Evolutionary conservation across 2,329 filamentous ascomycete species (phyloP).

Genomic region (Aspergillus caelatus): DNA sequence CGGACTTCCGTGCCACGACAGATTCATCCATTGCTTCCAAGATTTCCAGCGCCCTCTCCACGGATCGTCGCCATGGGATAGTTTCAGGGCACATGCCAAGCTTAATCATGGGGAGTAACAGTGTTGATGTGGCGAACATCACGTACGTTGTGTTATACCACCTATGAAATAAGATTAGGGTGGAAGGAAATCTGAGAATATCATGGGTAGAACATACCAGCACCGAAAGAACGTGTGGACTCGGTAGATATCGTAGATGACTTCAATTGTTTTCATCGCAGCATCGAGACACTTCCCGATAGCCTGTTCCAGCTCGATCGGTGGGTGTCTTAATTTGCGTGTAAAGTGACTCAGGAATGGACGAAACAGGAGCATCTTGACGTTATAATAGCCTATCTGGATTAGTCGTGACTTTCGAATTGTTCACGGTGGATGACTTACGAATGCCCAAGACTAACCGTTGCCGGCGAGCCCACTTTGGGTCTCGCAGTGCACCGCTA

Average conservation of each 20-base stretch:
- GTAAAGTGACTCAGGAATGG: slow-evolving; percentile 38
- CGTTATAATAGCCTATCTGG: slow-evolving; percentile 41
- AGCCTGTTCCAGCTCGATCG: slow-evolving; percentile 31
- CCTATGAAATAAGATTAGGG: slow-evolving; percentile 24
- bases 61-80: slow-evolving; percentile 29
- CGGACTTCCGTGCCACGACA: slow-evolving; percentile 43
- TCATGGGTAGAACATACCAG: slow-evolving; percentile 32
- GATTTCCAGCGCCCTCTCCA: slow-evolving; percentile 44
- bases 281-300: slow-evolving; percentile 44
- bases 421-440: slow-evolving; percentile 20
- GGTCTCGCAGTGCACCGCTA: slow-evolving; percentile 35
- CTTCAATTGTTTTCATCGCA: slow-evolving; percentile 43
- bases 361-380: slow-evolving; percentile 44
- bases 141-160: slow-evolving; percentile 50
- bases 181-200: not conserved
- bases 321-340: slow-evolving; percentile 30
- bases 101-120: slow-evolving; percentile 39
- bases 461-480: slow-evolving; percentile 43
- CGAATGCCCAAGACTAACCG: slow-evolving; percentile 43
- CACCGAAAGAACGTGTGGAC: slow-evolving; percentile 46
- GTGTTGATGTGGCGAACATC: slow-evolving; percentile 43
- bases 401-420: not conserved
- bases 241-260: slow-evolving; percentile 44
- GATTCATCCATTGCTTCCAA: slow-evolving; percentile 48
- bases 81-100: slow-evolving; percentile 32